Percentiles rank a stretch among this genome's conserved stretches.
These are phyloP conservation scores for Aspergillus taichungensis DNA, from an alignment of 495 filamentous ascomycete genomes.

Conservation along the genomic window DNA sequence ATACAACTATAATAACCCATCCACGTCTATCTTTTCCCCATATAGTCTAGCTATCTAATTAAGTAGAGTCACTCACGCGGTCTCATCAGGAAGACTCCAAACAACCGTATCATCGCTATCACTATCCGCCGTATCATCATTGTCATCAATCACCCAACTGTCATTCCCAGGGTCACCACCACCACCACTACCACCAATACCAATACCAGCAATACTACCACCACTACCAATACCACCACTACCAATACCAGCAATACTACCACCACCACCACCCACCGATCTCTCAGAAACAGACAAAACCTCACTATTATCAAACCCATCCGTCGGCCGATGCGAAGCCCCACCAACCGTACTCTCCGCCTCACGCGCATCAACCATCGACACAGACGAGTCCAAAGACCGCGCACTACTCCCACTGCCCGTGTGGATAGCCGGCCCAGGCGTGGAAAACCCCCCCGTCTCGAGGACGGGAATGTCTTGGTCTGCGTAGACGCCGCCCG, in stretches of 20 bases:
- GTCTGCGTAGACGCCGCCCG: slow-evolving; percentile 42
- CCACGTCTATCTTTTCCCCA: too few relatives aligned
- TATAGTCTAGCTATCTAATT: too few relatives aligned
- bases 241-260: slow-evolving; percentile 1
- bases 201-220: slow-evolving; percentile 4
- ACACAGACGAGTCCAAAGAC: slow-evolving; percentile 13
- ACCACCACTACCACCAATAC: slow-evolving; percentile 2
- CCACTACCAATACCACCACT: background rate
- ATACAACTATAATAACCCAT: too few relatives aligned
- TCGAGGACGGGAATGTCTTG: slow-evolving; percentile 30
- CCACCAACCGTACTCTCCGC: slow-evolving; percentile 22
- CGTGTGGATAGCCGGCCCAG: slow-evolving; percentile 36
- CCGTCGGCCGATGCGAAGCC: slow-evolving; percentile 27
- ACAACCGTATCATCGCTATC: slow-evolving; percentile 7
- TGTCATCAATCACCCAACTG: slow-evolving; percentile 3
- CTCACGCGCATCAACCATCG: slow-evolving; percentile 19
- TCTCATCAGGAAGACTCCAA: too few relatives aligned
- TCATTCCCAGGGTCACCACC: background rate
- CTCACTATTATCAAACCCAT: slow-evolving; percentile 18
- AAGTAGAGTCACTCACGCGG: too few relatives aligned
- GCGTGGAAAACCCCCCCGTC: slow-evolving; percentile 30
- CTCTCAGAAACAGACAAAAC: slow-evolving; percentile 14
- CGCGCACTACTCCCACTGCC: slow-evolving; percentile 17
- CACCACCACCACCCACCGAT: background rate
- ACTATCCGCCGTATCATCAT: slow-evolving; percentile 2